phyloP scores from a whole-genome alignment of 1,139 yeast species.

The Debaryomycetaceae sp. region DNA sequence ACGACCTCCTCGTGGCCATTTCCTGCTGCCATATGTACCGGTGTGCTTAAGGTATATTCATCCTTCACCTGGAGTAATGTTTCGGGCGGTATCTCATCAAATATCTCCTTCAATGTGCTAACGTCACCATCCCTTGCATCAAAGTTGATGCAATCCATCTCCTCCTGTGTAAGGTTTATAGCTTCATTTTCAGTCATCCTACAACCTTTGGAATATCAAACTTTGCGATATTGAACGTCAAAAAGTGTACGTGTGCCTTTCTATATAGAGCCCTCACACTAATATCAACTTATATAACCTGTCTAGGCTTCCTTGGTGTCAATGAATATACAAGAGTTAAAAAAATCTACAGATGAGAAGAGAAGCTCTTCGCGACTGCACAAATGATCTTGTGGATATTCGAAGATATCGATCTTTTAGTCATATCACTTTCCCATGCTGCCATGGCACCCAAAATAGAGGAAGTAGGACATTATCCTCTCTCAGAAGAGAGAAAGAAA shows the following conservation, averaged over 20 bases:
- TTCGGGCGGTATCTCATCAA: constrained; percentile 56
- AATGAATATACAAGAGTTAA: too few relatives aligned
- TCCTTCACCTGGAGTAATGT: constrained; percentile 54
- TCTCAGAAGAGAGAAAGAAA: not conserved
- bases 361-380: not conserved
- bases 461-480: constrained; percentile 7
- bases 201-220: not conserved
- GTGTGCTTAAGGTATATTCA: constrained; percentile 63
- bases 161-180: constrained; percentile 54
- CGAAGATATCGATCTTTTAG: not conserved
- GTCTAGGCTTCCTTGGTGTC: too few relatives aligned
- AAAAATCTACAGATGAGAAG: not conserved
- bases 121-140: constrained; percentile 88
- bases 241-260: too few relatives aligned
- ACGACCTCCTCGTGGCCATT: constrained; percentile 82
- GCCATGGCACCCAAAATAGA: constrained; percentile 28
- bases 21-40: constrained; percentile 92
- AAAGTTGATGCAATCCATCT: constrained; percentile 73
- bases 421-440: not conserved
- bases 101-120: constrained; percentile 65
- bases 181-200: constrained; percentile 14
- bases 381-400: not conserved
- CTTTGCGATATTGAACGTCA: too few relatives aligned
- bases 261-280: too few relatives aligned
- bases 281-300: too few relatives aligned